A percentile compares a stretch with the other conserved stretches of the same genome.
These are phyloP conservation scores for Mycothermus thermophilus DNA, from an alignment of 495 filamentous ascomycete genomes.

Conservation along the genomic window DNA sequence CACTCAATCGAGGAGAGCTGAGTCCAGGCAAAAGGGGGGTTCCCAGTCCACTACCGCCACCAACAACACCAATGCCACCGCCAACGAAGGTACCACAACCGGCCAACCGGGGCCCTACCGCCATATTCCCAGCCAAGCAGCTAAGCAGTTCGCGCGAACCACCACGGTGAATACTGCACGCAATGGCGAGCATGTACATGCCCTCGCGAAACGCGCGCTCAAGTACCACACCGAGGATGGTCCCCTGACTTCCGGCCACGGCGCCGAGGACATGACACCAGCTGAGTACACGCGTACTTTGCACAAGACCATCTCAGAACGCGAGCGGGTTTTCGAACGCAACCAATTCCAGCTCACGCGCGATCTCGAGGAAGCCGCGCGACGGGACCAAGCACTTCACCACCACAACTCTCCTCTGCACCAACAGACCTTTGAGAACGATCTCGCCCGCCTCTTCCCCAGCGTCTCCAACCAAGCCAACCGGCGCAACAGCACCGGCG, in stretches of 20 bases:
- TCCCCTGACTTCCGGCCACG: not conserved
- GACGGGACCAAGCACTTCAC: conserved; percentile 13
- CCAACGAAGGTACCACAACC: too few species aligned
- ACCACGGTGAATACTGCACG: conserved; percentile 29
- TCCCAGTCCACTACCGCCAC: not conserved
- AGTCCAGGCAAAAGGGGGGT: conserved; percentile 10
- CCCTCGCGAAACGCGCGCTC: conserved; percentile 21
- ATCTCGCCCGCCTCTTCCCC: conserved; percentile 7
- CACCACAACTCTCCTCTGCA: not conserved
- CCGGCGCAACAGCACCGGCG: conserved; percentile 16
- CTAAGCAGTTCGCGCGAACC: conserved; percentile 35
- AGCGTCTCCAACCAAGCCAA: conserved; percentile 1
- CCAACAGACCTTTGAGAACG: conserved; percentile 13
- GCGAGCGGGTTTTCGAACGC: conserved; percentile 14
- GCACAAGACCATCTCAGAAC: conserved; percentile 9
- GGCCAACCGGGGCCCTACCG: too few species aligned
- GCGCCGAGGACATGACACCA: conserved; percentile 2
- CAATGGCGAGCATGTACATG: conserved; percentile 15
- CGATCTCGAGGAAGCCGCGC: conserved; percentile 17
- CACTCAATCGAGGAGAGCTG: conserved; percentile 9
- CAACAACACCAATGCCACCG: not conserved
- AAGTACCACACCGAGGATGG: conserved; percentile 19
- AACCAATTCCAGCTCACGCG: conserved; percentile 24
- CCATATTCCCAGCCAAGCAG: too few species aligned
- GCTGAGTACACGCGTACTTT: conserved; percentile 7